Conservation (phyloP, 257 asterid species). For the Solanum chiquidenum region DNA sequence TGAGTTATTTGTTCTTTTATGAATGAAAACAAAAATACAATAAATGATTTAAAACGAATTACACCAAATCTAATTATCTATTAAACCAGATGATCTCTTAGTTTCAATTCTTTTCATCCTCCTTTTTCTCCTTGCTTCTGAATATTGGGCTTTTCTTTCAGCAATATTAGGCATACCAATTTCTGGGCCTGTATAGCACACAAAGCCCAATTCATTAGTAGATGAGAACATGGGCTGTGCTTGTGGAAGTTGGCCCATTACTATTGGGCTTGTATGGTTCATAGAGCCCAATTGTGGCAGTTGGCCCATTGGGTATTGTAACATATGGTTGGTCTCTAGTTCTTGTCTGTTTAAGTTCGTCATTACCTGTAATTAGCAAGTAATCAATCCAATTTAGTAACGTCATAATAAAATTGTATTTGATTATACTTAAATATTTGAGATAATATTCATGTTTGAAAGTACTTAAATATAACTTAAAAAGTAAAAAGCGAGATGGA, state of each 20-base stretch:
- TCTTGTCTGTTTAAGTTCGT: not conserved
- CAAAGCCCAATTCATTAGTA: conserved; percentile 8
- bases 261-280: conserved; percentile 15
- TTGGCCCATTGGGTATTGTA: not conserved
- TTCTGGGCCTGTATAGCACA: conserved; percentile 16
- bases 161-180: conserved; percentile 20
- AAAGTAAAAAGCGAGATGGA: not conserved
- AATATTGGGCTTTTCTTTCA: conserved; percentile 26
- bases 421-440: not conserved
- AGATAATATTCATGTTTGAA: not conserved
- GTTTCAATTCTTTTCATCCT: conserved; percentile 16
- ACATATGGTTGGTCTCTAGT: not conserved
- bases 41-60: too few species aligned
- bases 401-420: not conserved
- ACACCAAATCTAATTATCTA: not conserved
- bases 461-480: not conserved
- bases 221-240: conserved; percentile 6
- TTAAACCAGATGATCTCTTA: not conserved
- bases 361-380: not conserved
- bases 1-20: not conserved
- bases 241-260: conserved; percentile 1
- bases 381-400: too few species aligned
- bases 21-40: not conserved
- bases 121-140: conserved; percentile 54
- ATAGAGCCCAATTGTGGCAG: conserved; percentile 2